Base-by-base conservation (phyloP, 2,329 filamentous ascomycete species). In the Raffaelea arxii region DNA sequence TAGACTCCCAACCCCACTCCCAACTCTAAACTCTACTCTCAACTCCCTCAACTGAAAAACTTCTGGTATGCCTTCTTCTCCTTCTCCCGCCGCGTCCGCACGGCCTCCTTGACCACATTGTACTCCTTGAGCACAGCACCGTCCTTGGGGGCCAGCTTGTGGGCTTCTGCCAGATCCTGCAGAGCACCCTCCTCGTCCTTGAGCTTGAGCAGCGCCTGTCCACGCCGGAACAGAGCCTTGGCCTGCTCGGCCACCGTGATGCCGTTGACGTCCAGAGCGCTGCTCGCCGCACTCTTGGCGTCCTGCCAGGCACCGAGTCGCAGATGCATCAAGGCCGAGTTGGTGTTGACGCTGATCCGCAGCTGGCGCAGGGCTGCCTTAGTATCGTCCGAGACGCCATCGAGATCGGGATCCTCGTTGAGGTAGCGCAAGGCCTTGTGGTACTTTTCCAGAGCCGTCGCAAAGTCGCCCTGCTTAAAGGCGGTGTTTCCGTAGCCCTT, bases 61-160 rank as follows among this genome's bases (percentile, higher is more conserved):
- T 94, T 97, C 70, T 84, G 86, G 63, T 91, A 94, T 6, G 83
- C 84, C 56, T 86, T 87, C 77, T 90, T 94, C 72, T 96, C 87
- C 78, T 90, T 94, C 62, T 85, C 84, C 51, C 80, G 75, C 51
- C 84, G 77, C 48, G 83, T 85, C 11, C 79, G 74, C 23, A 84
- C 77, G 57, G 75, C 79, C 69, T 83, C 83, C 77, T 90, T 94
- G 44, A 92, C 80, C n/a, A 74, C 67, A 18, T 77, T 74, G 46
- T 94, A 74, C 68, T 96, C 89, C 57, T 79, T 84, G 50, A 71
- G 65, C 53, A 97, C 79, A 41, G 78, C 85, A 1, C 75, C 78
- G 63, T 97, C 91, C 18, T 71, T 74, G 1, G 91, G 90, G 1
- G 75, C 80, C 45, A 95, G 70, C 58, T 76, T 78, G 65, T 82